Evolutionary conservation across 345 rosid species (phyloP).

Genomic region (Citrus trifoliata): DNA sequence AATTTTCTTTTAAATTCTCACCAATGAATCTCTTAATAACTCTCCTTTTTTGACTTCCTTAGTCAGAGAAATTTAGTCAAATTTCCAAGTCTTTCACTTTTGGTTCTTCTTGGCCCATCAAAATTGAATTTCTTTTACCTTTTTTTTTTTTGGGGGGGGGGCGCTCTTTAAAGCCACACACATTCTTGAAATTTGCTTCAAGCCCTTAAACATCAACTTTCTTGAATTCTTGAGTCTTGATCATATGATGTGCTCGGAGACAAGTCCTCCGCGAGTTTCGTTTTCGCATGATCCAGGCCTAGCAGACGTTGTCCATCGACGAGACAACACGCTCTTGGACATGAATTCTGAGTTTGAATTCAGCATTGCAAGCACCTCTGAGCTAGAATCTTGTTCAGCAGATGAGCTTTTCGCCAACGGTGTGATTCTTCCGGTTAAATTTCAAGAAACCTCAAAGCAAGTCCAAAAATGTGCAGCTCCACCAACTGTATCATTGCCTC

Average conservation of each 20-base stretch:
- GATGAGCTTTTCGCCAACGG: conserved; percentile 78
- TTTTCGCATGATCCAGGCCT: conserved; percentile 54
- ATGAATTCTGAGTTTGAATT: conserved; percentile 74
- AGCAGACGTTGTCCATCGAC: conserved; percentile 28
- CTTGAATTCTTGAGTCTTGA: background rate
- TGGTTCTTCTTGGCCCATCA: conserved; percentile 17
- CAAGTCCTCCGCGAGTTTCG: conserved; percentile 49
- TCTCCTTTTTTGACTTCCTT: conserved; percentile 10
- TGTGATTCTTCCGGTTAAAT: conserved; percentile 58
- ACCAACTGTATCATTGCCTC: conserved; percentile 30
- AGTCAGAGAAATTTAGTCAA: conserved; percentile 9
- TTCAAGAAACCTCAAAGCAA: conserved; percentile 33
- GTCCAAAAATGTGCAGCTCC: conserved; percentile 26
- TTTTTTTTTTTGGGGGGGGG: background rate
- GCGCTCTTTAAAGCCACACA: background rate
- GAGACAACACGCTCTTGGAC: conserved; percentile 45
- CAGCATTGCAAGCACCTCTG: conserved; percentile 37
- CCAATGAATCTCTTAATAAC: background rate
- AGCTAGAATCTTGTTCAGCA: conserved; percentile 55
- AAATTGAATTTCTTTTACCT: conserved; percentile 18
- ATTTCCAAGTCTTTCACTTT: conserved; percentile 2
- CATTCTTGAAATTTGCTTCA: background rate
- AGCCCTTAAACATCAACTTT: background rate
- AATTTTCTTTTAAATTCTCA: conserved; percentile 5
- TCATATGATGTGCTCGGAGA: conserved; percentile 51